Percentiles rank a stretch among this genome's conserved stretches.
phyloP scores from a whole-genome alignment of 1,284 basidiomycete genomes.

The Schizophyllum amplum region DNA sequence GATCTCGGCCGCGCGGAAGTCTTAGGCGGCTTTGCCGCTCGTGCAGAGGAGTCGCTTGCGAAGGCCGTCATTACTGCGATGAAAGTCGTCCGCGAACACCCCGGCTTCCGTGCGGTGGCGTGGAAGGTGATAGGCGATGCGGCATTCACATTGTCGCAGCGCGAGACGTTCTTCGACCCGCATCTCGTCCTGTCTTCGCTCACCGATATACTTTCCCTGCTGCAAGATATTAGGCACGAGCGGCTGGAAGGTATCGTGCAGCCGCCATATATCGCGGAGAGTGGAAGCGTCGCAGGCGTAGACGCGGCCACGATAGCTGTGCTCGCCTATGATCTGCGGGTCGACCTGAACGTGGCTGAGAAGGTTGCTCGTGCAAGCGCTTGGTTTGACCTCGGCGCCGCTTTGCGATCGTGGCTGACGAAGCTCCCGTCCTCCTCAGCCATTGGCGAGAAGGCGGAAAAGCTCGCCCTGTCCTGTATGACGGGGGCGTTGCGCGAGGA shows the following conservation, averaged over 20 bases:
- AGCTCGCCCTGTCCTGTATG: slow-evolving; percentile 51
- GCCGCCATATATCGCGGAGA: slow-evolving; percentile 29
- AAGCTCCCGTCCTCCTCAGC: slow-evolving; percentile 15
- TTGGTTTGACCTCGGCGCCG: slow-evolving; percentile 73
- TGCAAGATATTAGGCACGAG: slow-evolving; percentile 24
- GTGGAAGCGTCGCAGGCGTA: slow-evolving; percentile 18
- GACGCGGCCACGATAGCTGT: slow-evolving; percentile 42
- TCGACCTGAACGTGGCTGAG: slow-evolving; percentile 61
- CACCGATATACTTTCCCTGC: slow-evolving; percentile 25
- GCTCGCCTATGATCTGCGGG: slow-evolving; percentile 65
- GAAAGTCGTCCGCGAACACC: slow-evolving; percentile 44
- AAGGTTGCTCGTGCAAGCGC: slow-evolving; percentile 50
- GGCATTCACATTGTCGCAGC: slow-evolving; percentile 54
- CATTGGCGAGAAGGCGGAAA: slow-evolving; percentile 20
- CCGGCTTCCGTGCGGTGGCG: slow-evolving; percentile 61
- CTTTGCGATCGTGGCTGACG: slow-evolving; percentile 48
- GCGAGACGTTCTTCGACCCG: slow-evolving; percentile 35
- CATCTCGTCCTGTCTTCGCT: slow-evolving; percentile 29
- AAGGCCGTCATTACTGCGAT: slow-evolving; percentile 49
- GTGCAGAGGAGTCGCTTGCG: slow-evolving; percentile 71
- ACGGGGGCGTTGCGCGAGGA: slow-evolving; percentile 74
- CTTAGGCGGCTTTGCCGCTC: slow-evolving; percentile 59
- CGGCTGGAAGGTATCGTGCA: slow-evolving; percentile 31
- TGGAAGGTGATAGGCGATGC: slow-evolving; percentile 90
- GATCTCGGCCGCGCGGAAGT: slow-evolving; percentile 64